phyloP scores from a whole-genome alignment of 768 basidiomycete genomes.

The Antrodiella citrinella region DNA sequence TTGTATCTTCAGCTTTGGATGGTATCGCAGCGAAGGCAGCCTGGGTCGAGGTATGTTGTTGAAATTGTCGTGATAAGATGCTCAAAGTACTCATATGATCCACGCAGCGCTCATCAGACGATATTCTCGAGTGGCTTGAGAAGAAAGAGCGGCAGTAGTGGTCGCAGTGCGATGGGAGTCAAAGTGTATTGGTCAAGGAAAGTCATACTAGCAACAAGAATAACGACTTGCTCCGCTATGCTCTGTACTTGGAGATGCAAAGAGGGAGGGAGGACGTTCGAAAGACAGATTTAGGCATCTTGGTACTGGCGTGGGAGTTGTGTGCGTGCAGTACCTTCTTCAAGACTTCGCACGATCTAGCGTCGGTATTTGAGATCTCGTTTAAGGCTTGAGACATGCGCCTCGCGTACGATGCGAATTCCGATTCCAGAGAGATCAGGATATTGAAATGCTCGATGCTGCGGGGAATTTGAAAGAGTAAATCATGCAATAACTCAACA shows the following conservation, averaged over 20 bases:
- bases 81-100: neutral
- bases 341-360: neutral
- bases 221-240: too few species aligned
- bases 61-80: neutral
- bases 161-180: too few species aligned
- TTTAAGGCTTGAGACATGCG: conserved; percentile 5
- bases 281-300: neutral
- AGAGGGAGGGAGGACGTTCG: neutral
- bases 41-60: conserved; percentile 47
- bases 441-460: conserved; percentile 9
- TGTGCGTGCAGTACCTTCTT: conserved; percentile 7
- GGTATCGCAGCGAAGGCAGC: conserved; percentile 49
- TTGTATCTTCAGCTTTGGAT: conserved; percentile 39
- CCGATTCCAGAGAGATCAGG: conserved; percentile 11
- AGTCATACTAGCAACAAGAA: too few species aligned
- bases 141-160: too few species aligned
- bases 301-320: conserved; percentile 2
- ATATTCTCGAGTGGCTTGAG: neutral
- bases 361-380: conserved; percentile 1
- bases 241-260: neutral
- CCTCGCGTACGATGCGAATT: conserved; percentile 10
- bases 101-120: neutral
- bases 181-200: too few species aligned
- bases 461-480: neutral
- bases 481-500: neutral